Percentiles rank a stretch among this genome's conserved stretches.
These are phyloP conservation scores for Gymnopilus dilepis DNA, from an alignment of 768 basidiomycete species.

Conservation along the genomic window DNA sequence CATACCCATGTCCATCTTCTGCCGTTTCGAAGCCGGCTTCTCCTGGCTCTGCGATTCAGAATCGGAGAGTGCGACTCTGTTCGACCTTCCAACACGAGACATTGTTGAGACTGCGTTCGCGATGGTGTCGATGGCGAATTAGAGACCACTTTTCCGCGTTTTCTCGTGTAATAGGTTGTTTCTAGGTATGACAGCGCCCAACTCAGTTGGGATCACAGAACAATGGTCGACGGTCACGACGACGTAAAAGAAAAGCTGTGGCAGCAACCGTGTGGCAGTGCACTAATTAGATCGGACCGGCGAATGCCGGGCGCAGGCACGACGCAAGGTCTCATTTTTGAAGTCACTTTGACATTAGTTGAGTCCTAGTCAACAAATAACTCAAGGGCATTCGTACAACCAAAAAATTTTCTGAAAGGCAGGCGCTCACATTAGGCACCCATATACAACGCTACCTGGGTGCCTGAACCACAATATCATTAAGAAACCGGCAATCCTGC, in stretches of 20 bases:
- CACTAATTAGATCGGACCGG: conserved; percentile 7
- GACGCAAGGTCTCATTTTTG: neutral
- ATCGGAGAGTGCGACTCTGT: conserved; percentile 9
- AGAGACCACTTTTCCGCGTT: neutral
- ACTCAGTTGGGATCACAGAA: conserved; percentile 1
- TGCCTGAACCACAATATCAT: neutral
- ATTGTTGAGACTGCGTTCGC: neutral
- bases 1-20: conserved; percentile 36
- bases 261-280: neutral
- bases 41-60: conserved; percentile 15
- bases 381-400: no score
- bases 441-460: neutral
- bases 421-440: no score
- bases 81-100: conserved; percentile 8
- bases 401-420: no score
- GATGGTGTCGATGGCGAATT: neutral
- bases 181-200: conserved; percentile 10
- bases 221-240: neutral
- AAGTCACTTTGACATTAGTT: neutral
- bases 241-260: conserved; percentile 7
- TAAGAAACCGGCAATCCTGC: neutral
- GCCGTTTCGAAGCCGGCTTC: conserved; percentile 35
- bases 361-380: no score
- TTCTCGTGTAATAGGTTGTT: neutral
- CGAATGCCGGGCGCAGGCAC: neutral